Percentiles rank a stretch among this genome's conserved stretches.
Evolutionary conservation across 2,329 filamentous ascomycete genomes (phyloP).

Genomic region (Talaromyces sp.): DNA sequence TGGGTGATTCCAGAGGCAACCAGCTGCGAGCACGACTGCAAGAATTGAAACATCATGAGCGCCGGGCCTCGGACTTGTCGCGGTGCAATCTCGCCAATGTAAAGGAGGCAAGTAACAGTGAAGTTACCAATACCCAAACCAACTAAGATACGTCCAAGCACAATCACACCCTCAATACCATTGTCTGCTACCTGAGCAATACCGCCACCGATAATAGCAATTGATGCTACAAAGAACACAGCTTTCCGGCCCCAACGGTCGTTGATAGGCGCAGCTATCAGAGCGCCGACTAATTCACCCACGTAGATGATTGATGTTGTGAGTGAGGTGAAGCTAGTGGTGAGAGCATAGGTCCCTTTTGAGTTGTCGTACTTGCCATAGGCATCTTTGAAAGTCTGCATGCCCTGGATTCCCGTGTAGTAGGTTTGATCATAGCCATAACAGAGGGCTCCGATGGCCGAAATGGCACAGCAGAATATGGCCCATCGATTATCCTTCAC

Average conservation of each 20-base stretch:
- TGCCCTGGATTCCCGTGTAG: constrained; percentile 24
- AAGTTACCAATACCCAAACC: constrained; percentile 27
- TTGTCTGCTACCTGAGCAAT: constrained; percentile 19
- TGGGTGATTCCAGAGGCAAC: constrained; percentile 23
- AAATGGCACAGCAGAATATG: constrained; percentile 20
- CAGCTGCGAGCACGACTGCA: constrained; percentile 24
- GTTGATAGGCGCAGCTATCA: constrained; percentile 32
- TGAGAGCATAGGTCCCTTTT: constrained; percentile 14
- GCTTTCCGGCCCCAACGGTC: constrained; percentile 30
- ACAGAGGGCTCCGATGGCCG: constrained; percentile 21
- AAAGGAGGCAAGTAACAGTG: constrained; percentile 25
- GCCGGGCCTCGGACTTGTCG: constrained; percentile 20
- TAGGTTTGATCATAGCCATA: constrained; percentile 26
- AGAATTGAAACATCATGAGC: constrained; percentile 25
- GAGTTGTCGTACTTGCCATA: constrained; percentile 17
- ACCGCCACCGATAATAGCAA: constrained; percentile 26
- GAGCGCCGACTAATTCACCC: constrained; percentile 32
- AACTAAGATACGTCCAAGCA: constrained; percentile 22
- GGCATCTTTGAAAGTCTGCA: constrained; percentile 19
- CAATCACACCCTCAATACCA: constrained; percentile 18
- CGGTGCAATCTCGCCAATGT: constrained; percentile 28
- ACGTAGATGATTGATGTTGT: constrained; percentile 36
- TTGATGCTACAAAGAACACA: constrained; percentile 28
- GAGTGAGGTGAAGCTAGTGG: constrained; percentile 24
- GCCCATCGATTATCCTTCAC: constrained; percentile 19